phyloP scores from a whole-genome alignment of 1,139 yeast genomes.

The Kodamaea anthophila region DNA sequence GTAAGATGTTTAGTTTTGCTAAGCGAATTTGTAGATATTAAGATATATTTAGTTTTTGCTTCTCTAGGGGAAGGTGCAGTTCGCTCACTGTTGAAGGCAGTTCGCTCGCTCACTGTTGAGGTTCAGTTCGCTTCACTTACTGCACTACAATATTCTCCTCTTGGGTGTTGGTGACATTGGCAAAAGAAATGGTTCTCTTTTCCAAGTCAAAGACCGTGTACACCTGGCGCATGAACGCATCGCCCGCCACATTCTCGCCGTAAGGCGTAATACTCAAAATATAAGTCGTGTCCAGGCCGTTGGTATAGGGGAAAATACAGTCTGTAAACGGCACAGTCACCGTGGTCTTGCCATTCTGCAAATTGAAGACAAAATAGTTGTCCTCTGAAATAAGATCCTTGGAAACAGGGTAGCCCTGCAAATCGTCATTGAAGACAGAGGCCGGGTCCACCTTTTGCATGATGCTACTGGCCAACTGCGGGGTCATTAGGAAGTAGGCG shows the following conservation, averaged over 20 bases:
- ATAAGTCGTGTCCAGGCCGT: slow-evolving; percentile 10
- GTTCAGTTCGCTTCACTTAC: too few relatives aligned
- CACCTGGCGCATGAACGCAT: slow-evolving; percentile 5
- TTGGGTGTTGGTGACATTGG: slow-evolving; percentile 4
- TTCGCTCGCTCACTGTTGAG: too few relatives aligned
- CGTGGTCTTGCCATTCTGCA: slow-evolving; percentile 14
- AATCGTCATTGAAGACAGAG: slow-evolving; percentile 11
- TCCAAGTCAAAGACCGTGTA: slow-evolving; percentile 6
- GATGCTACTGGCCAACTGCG: slow-evolving; percentile 12
- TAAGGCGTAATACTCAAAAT: slow-evolving; percentile 15
- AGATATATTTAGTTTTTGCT: too few relatives aligned
- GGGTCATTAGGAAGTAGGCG: slow-evolving; percentile 25
- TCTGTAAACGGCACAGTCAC: slow-evolving; percentile 23
- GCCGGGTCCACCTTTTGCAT: slow-evolving; percentile 8
- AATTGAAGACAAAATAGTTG: slow-evolving; percentile 22
- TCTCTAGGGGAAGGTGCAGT: too few relatives aligned
- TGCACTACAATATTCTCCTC: slow-evolving; percentile 4
- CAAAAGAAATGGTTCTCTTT: slow-evolving; percentile 5
- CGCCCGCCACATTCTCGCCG: slow-evolving; percentile 10
- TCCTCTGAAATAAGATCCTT: slow-evolving; percentile 15
- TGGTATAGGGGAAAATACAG: slow-evolving; percentile 11
- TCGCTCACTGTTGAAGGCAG: too few relatives aligned
- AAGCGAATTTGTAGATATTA: too few relatives aligned
- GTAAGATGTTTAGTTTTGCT: too few relatives aligned
- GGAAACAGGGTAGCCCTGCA: slow-evolving; percentile 25